These are phyloP conservation scores for Jacaranda mimosifolia DNA, from an alignment of 257 asterid species.

Conservation along the genomic window DNA sequence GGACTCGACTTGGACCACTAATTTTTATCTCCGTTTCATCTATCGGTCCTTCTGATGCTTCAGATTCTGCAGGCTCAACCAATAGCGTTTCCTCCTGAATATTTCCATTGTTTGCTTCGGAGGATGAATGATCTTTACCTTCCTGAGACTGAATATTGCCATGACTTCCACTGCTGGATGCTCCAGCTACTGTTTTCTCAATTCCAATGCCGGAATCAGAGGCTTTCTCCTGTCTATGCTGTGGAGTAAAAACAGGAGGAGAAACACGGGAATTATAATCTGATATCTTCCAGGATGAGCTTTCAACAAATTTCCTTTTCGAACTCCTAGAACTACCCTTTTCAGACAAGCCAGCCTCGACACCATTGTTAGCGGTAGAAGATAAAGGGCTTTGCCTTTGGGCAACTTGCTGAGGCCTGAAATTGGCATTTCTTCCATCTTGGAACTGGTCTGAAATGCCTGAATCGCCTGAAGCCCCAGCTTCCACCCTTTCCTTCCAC, in stretches of 20 bases:
- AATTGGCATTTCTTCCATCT: too few species aligned
- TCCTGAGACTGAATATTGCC: not conserved
- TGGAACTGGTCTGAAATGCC: too few species aligned
- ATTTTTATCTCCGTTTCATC: not conserved
- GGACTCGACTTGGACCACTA: not conserved
- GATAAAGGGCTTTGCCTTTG: constrained; percentile 4
- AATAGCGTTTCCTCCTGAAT: not conserved
- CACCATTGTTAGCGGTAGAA: not conserved
- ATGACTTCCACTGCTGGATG: not conserved
- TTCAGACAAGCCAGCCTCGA: not conserved
- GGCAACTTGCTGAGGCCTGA: not conserved
- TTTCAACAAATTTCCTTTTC: not conserved
- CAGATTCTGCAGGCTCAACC: not conserved
- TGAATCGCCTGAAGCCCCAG: too few species aligned
- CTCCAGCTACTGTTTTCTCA: not conserved
- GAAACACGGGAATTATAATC: not conserved
- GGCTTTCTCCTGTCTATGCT: not conserved
- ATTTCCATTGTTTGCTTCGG: not conserved
- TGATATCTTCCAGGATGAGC: not conserved
- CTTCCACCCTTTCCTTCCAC: too few species aligned
- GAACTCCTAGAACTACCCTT: constrained; percentile 6
- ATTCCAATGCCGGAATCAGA: not conserved
- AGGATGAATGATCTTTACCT: not conserved
- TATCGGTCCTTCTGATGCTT: not conserved
- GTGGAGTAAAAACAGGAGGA: not conserved